A percentile compares a stretch with the other conserved stretches of the same genome.
phyloP scores from a whole-genome alignment of 106 monocot genomes.

The Cymbidium sinense region DNA sequence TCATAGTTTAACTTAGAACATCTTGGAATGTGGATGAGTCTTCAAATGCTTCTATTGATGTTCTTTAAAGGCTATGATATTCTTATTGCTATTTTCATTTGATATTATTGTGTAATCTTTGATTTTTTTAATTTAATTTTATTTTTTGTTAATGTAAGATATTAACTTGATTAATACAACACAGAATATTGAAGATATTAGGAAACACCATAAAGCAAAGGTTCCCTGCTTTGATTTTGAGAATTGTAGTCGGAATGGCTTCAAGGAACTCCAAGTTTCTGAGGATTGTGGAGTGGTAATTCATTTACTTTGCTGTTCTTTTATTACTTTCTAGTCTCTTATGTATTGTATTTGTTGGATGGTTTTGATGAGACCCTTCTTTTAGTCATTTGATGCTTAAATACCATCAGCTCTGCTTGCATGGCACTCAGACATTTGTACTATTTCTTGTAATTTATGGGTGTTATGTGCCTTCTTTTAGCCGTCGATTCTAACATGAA shows the following conservation, averaged over 20 bases:
- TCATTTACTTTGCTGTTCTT: slow-evolving; percentile 6
- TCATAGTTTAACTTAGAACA: background rate
- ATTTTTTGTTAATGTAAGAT: background rate
- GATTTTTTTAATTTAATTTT: background rate
- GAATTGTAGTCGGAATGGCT: slow-evolving; percentile 72
- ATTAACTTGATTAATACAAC: slow-evolving; percentile 1
- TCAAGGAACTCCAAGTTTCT: slow-evolving; percentile 87
- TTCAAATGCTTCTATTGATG: background rate
- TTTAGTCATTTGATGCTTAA: background rate
- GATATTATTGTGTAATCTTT: background rate
- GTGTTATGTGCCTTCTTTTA: background rate
- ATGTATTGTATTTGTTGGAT: background rate
- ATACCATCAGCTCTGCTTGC: background rate
- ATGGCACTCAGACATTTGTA: background rate
- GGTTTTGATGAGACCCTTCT: background rate
- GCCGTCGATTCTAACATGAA: no score
- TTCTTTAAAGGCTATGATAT: background rate
- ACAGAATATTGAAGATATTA: slow-evolving; percentile 92
- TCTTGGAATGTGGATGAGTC: slow-evolving; percentile 1
- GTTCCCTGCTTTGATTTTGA: slow-evolving; percentile 98
- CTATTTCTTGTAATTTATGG: background rate
- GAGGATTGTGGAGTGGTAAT: slow-evolving; percentile 99
- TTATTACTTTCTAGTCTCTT: background rate
- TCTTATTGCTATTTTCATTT: background rate
- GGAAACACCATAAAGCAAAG: slow-evolving; percentile 65